phyloP scores from a whole-genome alignment of 176 grass and related monocot genomes.

The Oryza coarctata region DNA sequence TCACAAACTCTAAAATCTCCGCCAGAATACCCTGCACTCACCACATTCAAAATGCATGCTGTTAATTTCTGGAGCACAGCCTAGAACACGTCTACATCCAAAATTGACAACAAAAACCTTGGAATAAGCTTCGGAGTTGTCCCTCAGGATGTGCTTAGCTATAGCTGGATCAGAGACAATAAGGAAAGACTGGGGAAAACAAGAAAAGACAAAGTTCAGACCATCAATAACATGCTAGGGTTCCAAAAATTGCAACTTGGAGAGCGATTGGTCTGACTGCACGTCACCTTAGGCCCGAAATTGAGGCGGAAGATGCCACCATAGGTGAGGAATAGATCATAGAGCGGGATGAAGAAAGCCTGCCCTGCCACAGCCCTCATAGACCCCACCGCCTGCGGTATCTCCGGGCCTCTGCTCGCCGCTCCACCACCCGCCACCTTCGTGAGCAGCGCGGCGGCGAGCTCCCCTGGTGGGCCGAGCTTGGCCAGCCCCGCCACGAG shows the following conservation, averaged over 20 bases:
- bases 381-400: conserved; percentile 75
- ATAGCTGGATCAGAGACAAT: conserved; percentile 91
- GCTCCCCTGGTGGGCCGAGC: conserved; percentile 49
- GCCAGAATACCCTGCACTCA: conserved; percentile 78
- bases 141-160: conserved; percentile 86
- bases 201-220: background rate
- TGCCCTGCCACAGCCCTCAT: conserved; percentile 48
- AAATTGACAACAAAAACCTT: conserved; percentile 54
- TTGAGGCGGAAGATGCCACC: conserved; percentile 96
- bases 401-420: conserved; percentile 38
- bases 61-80: background rate
- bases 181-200: conserved; percentile 70
- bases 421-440: conserved; percentile 35
- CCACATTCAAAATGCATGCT: conserved; percentile 25
- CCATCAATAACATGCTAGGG: background rate
- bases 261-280: background rate
- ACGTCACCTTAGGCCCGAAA: conserved; percentile 80
- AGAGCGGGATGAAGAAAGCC: conserved; percentile 90
- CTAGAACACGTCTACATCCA: background rate
- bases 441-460: conserved; percentile 54
- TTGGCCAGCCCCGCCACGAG: conserved; percentile 42
- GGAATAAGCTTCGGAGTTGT: conserved; percentile 87
- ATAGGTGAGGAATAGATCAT: conserved; percentile 86
- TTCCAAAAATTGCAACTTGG: background rate
- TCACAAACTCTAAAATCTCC: conserved; percentile 92